A percentile compares a stretch with the other conserved stretches of the same genome.
phyloP scores from a whole-genome alignment of 352 stramenopile genomes.

The Phytophthora cactorum region DNA sequence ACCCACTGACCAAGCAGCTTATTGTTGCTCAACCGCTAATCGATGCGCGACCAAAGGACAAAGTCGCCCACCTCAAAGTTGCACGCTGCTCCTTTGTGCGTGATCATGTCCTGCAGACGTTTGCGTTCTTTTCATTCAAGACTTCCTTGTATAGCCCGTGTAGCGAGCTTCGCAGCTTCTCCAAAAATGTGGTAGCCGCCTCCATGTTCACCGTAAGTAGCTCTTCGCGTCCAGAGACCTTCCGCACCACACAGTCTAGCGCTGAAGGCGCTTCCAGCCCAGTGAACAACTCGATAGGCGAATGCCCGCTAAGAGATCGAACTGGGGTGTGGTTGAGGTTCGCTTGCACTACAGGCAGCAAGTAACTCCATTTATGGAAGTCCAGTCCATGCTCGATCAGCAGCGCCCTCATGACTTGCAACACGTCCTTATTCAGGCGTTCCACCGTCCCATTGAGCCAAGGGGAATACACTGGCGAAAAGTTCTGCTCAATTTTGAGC shows the following conservation, averaged over 20 bases:
- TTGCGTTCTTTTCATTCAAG: too few species aligned
- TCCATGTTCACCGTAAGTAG: neutral
- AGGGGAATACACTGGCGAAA: neutral
- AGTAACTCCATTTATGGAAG: neutral
- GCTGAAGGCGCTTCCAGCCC: neutral
- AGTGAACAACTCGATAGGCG: neutral
- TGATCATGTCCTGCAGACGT: neutral
- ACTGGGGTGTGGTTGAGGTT: neutral
- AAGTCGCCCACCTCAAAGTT: neutral
- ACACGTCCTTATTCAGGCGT: neutral
- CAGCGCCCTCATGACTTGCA: neutral
- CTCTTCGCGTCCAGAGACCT: too few species aligned
- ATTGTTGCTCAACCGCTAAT: neutral
- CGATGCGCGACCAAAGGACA: neutral
- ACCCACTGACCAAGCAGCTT: neutral
- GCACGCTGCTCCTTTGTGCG: neutral
- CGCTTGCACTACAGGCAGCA: neutral
- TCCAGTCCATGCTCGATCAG: neutral
- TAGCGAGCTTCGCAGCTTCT: neutral
- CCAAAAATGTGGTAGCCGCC: neutral
- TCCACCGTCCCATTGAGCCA: neutral
- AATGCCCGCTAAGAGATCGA: neutral
- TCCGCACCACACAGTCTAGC: too few species aligned
- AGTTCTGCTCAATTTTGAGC: neutral
- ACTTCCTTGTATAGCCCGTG: neutral